Evolutionary conservation across 139 green algal genomes (phyloP).

Genomic region (Chlorella sp.): DNA sequence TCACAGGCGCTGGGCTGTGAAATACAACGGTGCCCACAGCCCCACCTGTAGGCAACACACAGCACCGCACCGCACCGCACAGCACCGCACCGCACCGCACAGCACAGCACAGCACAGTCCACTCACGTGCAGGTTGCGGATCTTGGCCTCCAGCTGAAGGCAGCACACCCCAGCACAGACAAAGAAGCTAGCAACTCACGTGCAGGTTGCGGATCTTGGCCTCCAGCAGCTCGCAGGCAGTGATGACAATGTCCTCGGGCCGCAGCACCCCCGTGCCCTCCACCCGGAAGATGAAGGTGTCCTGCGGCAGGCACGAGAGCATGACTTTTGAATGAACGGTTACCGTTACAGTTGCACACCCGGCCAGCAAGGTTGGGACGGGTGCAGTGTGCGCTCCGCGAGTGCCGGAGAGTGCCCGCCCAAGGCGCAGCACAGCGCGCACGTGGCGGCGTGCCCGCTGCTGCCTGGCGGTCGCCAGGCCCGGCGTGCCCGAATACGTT

Average conservation of each 20-base stretch:
- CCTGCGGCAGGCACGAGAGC: conserved; percentile 42
- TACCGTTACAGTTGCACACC: too few relatives aligned
- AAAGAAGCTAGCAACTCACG: neutral
- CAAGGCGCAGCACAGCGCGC: too few relatives aligned
- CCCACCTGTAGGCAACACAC: neutral
- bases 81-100: too few relatives aligned
- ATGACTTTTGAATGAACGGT: neutral
- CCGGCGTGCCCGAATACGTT: neutral
- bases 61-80: too few relatives aligned
- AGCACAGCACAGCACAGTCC: too few relatives aligned
- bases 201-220: conserved; percentile 67
- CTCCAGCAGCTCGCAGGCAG: conserved; percentile 73
- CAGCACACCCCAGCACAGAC: neutral
- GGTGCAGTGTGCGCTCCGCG: too few relatives aligned
- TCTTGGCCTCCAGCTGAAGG: neutral
- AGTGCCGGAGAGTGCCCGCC: too few relatives aligned
- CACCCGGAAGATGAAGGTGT: conserved; percentile 93
- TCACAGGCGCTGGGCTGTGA: too few relatives aligned
- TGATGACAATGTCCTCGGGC: conserved; percentile 71
- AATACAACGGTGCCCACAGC: neutral
- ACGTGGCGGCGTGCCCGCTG: too few relatives aligned
- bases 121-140: neutral
- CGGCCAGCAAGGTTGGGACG: too few relatives aligned
- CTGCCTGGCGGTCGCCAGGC: neutral
- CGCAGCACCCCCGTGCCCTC: conserved; percentile 84